Evolutionary conservation across 257 asterid species (phyloP).

Genomic region (Solanum raphanifolium): DNA sequence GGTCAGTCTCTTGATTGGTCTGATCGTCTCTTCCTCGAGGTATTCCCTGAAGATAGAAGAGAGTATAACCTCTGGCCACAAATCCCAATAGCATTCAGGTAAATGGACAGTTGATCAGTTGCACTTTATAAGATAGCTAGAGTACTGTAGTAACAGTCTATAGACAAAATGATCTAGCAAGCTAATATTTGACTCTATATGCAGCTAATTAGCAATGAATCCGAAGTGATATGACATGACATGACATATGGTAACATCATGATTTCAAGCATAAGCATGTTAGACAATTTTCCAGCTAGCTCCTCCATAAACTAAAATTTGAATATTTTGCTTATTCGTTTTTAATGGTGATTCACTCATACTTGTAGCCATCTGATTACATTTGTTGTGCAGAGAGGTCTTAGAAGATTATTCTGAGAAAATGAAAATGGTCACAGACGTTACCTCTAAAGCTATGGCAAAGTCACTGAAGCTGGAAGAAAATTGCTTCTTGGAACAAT

Average conservation of each 20-base stretch:
- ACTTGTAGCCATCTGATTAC: background rate
- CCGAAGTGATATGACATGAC: background rate
- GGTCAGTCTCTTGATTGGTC: conserved; percentile 61
- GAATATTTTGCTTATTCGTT: background rate
- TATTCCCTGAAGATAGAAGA: conserved; percentile 31
- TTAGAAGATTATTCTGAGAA: conserved; percentile 22
- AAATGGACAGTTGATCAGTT: background rate
- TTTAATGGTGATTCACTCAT: background rate
- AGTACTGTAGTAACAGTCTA: background rate
- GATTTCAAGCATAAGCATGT: background rate
- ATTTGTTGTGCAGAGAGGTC: conserved; percentile 13
- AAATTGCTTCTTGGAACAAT: conserved; percentile 31
- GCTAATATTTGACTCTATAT: background rate
- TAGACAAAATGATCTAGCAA: background rate
- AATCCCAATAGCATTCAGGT: conserved; percentile 36
- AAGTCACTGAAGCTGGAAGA: conserved; percentile 32
- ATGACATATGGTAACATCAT: background rate
- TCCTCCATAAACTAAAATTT: background rate
- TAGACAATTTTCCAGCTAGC: background rate
- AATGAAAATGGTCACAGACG: conserved; percentile 20
- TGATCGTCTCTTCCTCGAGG: conserved; percentile 29
- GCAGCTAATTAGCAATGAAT: background rate
- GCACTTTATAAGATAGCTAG: background rate
- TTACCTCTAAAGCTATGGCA: conserved; percentile 36
- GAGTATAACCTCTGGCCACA: conserved; percentile 37